Percentiles rank a stretch among this genome's conserved stretches.
These are phyloP conservation scores for Beta macrorhiza DNA, from an alignment of 179 eudicot genomes.

Conservation along the genomic window DNA sequence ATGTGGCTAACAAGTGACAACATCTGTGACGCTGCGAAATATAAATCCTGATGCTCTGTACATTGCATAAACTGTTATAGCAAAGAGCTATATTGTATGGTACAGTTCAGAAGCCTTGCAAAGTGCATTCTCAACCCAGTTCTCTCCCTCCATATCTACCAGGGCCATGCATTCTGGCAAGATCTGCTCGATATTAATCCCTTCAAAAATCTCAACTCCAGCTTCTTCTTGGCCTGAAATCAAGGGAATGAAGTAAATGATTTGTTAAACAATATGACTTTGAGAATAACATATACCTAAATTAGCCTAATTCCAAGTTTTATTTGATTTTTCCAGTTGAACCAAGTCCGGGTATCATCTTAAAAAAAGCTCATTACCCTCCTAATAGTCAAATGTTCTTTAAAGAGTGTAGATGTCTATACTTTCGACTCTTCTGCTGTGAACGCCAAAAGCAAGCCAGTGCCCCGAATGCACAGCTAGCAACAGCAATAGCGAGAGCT, in stretches of 20 bases:
- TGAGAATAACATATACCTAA: not conserved
- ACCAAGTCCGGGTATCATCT: conserved; percentile 17
- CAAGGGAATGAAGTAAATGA: not conserved
- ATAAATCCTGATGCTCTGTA: conserved; percentile 8
- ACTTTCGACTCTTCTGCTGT: conserved; percentile 93
- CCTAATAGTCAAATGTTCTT: conserved; percentile 70
- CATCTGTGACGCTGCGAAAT: not conserved
- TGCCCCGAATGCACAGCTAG: conserved; percentile 90
- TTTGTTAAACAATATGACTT: not conserved
- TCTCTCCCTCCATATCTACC: not conserved
- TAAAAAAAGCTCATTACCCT: conserved; percentile 38
- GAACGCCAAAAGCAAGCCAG: conserved; percentile 96
- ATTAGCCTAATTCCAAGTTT: not conserved
- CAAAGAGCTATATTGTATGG: not conserved
- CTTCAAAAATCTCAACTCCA: conserved; percentile 7
- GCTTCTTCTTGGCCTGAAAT: conserved; percentile 20
- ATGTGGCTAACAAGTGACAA: conserved; percentile 6
- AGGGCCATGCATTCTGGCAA: not conserved
- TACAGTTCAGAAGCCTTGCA: not conserved
- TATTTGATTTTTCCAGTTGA: conserved; percentile 4
- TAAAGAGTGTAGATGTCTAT: conserved; percentile 72
- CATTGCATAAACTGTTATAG: conserved; percentile 10
- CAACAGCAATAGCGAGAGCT: conserved; percentile 84
- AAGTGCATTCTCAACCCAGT: not conserved
- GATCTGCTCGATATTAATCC: not conserved